Base-by-base conservation (phyloP, 75 land plant species). In the Chamaecyparis obtusa region DNA sequence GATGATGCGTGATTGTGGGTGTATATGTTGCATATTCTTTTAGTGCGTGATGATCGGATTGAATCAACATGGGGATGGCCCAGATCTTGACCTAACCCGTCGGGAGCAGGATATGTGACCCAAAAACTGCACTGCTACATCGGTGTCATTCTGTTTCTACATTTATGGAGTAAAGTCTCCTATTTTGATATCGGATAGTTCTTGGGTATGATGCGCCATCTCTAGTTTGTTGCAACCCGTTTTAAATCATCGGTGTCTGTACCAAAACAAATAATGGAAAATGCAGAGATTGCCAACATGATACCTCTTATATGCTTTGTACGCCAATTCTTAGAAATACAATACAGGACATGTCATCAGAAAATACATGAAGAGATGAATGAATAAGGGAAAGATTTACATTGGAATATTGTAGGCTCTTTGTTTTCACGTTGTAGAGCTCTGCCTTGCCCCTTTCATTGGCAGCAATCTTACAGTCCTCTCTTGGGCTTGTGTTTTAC, bases 61-160 rank as follows among this genome's bases (percentile, higher is more conserved):
- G 2, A 74, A 74, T 74, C 76, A 33, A 74, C 36, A 32, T 14
- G 15, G 76, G 36, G 33, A 36, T 74, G 76, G 13, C 36, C 3
- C 76, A 74, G 76, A 64, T 64, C 36, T 33, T 74, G 36, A 8
- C 15, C 36, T 74, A 13, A 71, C 30, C 75, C 32, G 10, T 71
- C n/a, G 75, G 75, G 75, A 71, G 76, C 36, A 74, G 76, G 76
- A 74, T 32, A 74, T 74, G 36, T 74, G 37, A 74, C 16, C 76
- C 76, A 32, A 10, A 74, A 32, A 71, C 75, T 71, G 35, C 35
- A 30, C 36, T 71, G 9, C 35, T 1, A n/a, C 75, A 71, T n/a
- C 10, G 75, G 35, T 0, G 75, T 35, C 75, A 71, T 9, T 69
- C 74, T 71, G 35, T 71, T 32, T 32, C 35, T 71, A 32, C 75